These are phyloP conservation scores for Cokeromyces recurvatus DNA, from an alignment of 371 early-diverging fungal genomes.

Conservation along the genomic window DNA sequence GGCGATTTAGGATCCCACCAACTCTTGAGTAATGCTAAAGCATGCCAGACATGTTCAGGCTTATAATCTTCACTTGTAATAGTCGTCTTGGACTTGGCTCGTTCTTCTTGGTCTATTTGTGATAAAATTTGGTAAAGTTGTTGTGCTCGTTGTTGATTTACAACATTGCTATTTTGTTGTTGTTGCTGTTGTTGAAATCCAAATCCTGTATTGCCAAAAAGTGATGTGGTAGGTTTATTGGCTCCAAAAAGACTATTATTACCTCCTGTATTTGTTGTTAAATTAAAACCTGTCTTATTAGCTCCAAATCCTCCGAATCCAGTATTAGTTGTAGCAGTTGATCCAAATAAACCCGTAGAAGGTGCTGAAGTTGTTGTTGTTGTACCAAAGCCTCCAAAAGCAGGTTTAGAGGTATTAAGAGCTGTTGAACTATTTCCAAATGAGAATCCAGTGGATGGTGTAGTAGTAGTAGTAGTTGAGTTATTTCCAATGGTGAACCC, in stretches of 20 bases:
- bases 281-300: slow-evolving; percentile 2
- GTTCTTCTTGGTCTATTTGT: slow-evolving; percentile 29
- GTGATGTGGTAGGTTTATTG: neutral
- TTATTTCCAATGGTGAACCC: slow-evolving; percentile 25
- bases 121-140: slow-evolving; percentile 29
- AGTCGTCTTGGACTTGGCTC: slow-evolving; percentile 25
- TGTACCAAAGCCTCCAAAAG: neutral
- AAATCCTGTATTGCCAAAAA: slow-evolving; percentile 7
- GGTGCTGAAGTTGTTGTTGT: slow-evolving; percentile 1
- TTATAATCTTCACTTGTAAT: slow-evolving; percentile 18
- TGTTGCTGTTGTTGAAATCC: slow-evolving; percentile 2
- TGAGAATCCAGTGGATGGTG: slow-evolving; percentile 6
- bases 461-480: slow-evolving; percentile 2
- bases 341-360: slow-evolving; percentile 3
- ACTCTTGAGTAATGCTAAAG: slow-evolving; percentile 57
- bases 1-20: slow-evolving; percentile 80
- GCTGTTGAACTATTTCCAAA: slow-evolving; percentile 11
- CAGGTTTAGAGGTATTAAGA: neutral
- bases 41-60: slow-evolving; percentile 51
- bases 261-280: slow-evolving; percentile 1
- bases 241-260: slow-evolving; percentile 1
- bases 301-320: slow-evolving; percentile 6
- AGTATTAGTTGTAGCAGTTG: neutral
- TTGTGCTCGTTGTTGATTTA: slow-evolving; percentile 26
- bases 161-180: neutral